Conservation (phyloP, 495 filamentous ascomycete genomes). For the Hypoxylon trugodes region DNA sequence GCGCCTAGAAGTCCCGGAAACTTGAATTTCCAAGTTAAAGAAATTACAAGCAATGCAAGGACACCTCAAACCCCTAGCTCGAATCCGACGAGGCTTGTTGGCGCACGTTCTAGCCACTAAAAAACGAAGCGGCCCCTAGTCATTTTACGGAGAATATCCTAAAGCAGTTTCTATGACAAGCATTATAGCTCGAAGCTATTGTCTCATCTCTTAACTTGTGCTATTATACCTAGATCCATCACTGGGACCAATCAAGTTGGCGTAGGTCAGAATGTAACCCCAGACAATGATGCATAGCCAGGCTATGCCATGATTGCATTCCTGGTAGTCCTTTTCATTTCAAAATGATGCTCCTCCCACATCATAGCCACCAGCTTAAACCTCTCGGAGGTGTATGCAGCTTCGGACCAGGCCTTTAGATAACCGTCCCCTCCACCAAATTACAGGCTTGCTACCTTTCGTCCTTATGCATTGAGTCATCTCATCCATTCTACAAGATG, state of each 20-base stretch:
- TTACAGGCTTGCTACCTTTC: not conserved
- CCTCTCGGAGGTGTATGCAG: conserved; percentile 1
- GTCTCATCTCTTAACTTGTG: conserved; percentile 6
- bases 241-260: not conserved
- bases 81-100: not conserved
- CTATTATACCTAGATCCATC: conserved; percentile 13
- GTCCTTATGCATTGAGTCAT: not conserved
- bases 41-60: conserved; percentile 27
- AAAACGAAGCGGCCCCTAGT: conserved; percentile 6
- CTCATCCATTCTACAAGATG: conserved; percentile 35
- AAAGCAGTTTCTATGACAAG: not conserved
- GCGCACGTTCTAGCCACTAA: conserved; percentile 2
- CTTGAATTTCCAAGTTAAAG: conserved; percentile 25
- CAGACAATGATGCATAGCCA: not conserved
- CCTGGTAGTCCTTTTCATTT: conserved; percentile 11
- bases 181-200: conserved; percentile 5
- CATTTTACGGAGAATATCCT: conserved; percentile 2
- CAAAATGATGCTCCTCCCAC: conserved; percentile 11
- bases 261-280: not conserved
- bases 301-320: not conserved
- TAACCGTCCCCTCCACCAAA: not conserved
- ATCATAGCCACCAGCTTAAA: not conserved
- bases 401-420: not conserved
- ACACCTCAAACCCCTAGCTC: conserved; percentile 7
- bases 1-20: conserved; percentile 8